Conservation (phyloP, 768 basidiomycete species). For the Suillus decipiens region DNA sequence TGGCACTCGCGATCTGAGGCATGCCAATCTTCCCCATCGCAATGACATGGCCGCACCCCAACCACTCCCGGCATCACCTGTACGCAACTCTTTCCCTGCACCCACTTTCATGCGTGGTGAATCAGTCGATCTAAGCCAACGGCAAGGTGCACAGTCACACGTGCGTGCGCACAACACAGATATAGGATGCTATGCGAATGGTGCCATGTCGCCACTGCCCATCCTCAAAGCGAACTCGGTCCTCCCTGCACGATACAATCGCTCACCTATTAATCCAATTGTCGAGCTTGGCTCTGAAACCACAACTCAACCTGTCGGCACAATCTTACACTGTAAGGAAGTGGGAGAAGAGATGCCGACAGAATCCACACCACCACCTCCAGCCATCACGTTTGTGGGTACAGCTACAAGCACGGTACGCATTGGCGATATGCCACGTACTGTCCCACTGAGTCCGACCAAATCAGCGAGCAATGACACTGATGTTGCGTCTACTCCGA, state of each 20-base stretch:
- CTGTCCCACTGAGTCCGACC: constrained; percentile 48
- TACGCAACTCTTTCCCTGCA: constrained; percentile 24
- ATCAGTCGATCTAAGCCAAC: constrained; percentile 31
- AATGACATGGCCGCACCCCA: constrained; percentile 37
- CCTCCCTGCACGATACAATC: constrained; percentile 40
- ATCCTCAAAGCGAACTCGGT: constrained; percentile 43
- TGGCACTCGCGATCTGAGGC: constrained; percentile 72
- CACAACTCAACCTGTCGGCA: constrained; percentile 15
- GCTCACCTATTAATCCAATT: constrained; percentile 19
- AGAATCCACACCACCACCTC: constrained; percentile 21
- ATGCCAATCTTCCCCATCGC: constrained; percentile 64
- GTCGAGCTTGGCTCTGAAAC: constrained; percentile 23
- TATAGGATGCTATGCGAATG: constrained; percentile 13
- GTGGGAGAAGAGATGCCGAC: constrained; percentile 27
- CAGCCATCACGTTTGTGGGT: constrained; percentile 21
- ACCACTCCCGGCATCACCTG: constrained; percentile 34
- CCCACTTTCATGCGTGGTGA: constrained; percentile 30
- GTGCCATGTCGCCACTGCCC: constrained; percentile 25
- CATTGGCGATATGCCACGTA: constrained; percentile 50
- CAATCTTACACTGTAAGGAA: constrained; percentile 20
- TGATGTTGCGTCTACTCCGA: constrained; percentile 8
- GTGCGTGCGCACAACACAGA: constrained; percentile 31
- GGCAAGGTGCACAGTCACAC: constrained; percentile 28
- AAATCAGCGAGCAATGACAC: constrained; percentile 19
- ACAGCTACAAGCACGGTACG: constrained; percentile 50